Evolutionary conservation across 129 eudicot genomes (phyloP).

Genomic region (Flaveria bidentis): DNA sequence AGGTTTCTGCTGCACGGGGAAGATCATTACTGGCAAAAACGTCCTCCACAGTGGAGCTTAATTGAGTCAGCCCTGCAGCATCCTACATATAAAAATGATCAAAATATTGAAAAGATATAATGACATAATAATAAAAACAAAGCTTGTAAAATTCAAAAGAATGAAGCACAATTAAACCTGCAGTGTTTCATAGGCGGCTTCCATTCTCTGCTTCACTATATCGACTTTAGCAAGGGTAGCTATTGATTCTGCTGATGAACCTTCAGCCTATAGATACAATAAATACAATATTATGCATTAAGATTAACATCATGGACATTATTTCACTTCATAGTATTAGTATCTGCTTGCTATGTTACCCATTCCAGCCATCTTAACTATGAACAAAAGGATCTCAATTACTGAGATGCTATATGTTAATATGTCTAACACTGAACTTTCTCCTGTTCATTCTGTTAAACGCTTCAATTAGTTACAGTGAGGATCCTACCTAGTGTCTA

Average conservation of each 20-base stretch:
- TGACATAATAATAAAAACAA: slow-evolving; percentile 4
- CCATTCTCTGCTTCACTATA: slow-evolving; percentile 95
- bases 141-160: slow-evolving; percentile 21
- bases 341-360: slow-evolving; percentile 2
- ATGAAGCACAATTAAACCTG: slow-evolving; percentile 58
- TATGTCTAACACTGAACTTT: slow-evolving; percentile 10
- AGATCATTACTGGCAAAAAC: slow-evolving; percentile 98
- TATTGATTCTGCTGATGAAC: slow-evolving; percentile 95
- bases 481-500: slow-evolving; percentile 11
- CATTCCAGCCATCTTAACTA: slow-evolving; percentile 19
- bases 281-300: background rate
- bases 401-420: background rate
- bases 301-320: slow-evolving; percentile 3
- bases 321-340: slow-evolving; percentile 9
- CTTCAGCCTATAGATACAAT: slow-evolving; percentile 73
- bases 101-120: slow-evolving; percentile 1
- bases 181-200: slow-evolving; percentile 92
- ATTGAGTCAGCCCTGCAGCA: slow-evolving; percentile 97
- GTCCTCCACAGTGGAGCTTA: slow-evolving; percentile 98
- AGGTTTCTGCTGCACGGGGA: slow-evolving; percentile 98
- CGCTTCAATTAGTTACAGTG: slow-evolving; percentile 19
- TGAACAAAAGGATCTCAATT: slow-evolving; percentile 6
- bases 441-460: background rate
- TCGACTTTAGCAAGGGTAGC: slow-evolving; percentile 95
- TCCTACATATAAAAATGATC: slow-evolving; percentile 53